phyloP scores from a whole-genome alignment of 2,329 filamentous ascomycete genomes.

The Colletotrichum musae region DNA sequence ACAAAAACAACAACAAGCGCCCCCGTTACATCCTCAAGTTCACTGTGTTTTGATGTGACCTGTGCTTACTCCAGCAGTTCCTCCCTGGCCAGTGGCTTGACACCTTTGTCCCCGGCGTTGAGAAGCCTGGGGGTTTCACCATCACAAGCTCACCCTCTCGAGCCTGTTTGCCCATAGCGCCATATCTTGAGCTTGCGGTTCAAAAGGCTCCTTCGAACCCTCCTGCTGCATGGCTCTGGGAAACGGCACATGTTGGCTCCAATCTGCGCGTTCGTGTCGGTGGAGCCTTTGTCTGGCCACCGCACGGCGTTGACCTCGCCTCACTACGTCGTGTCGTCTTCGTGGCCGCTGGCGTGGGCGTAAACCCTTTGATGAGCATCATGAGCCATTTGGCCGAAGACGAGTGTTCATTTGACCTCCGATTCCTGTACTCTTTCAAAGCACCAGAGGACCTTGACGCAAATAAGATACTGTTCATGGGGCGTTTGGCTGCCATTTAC shows the following conservation, averaged over 20 bases:
- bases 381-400: conserved; percentile 70
- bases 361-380: conserved; percentile 87
- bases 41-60: neutral
- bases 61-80: conserved; percentile 66
- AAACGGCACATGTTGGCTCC: conserved; percentile 57
- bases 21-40: neutral
- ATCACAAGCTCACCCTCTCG: conserved; percentile 82
- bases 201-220: conserved; percentile 80
- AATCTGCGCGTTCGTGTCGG: conserved; percentile 80
- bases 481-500: conserved; percentile 61
- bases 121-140: conserved; percentile 87
- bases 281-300: conserved; percentile 85
- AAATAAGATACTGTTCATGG: conserved; percentile 65
- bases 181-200: conserved; percentile 83
- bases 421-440: conserved; percentile 75
- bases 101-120: conserved; percentile 78
- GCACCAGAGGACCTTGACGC: conserved; percentile 47
- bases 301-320: conserved; percentile 56
- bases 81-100: conserved; percentile 91
- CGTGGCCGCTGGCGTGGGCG: conserved; percentile 85
- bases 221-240: conserved; percentile 83
- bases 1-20: neutral
- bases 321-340: conserved; percentile 75
- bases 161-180: conserved; percentile 50
- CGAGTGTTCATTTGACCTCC: conserved; percentile 56